These are phyloP conservation scores for Byssochlamys sp. DNA, from an alignment of 2,329 filamentous ascomycete species.

Conservation along the genomic window DNA sequence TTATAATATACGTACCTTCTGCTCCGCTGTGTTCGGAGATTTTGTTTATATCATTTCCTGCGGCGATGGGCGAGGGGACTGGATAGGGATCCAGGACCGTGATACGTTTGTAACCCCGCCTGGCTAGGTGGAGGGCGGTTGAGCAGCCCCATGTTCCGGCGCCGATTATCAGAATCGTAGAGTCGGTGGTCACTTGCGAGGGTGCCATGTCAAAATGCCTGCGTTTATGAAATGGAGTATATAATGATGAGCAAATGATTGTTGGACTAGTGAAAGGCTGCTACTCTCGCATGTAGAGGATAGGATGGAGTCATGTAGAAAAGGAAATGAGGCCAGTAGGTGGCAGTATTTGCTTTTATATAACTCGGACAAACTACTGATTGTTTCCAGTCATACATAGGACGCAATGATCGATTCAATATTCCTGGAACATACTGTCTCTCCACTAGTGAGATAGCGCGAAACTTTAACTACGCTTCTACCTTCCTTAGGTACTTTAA, in stretches of 20 bases:
- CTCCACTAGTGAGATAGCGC: background rate
- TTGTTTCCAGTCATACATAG: background rate
- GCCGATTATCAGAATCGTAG: slow-evolving; percentile 17
- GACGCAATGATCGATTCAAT: background rate
- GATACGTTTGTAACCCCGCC: slow-evolving; percentile 41
- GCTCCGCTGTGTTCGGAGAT: slow-evolving; percentile 27
- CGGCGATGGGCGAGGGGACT: slow-evolving; percentile 39
- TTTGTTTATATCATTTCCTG: slow-evolving; percentile 45
- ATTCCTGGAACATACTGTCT: background rate
- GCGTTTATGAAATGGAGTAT: background rate
- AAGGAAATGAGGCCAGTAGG: background rate
- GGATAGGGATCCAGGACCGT: slow-evolving; percentile 40
- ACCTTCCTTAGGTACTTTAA: background rate
- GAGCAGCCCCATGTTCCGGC: slow-evolving; percentile 45
- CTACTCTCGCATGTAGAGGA: no score
- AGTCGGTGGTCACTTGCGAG: background rate
- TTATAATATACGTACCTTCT: background rate
- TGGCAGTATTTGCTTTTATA: background rate
- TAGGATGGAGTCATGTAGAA: no score
- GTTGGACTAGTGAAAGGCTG: no score
- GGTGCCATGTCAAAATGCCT: background rate
- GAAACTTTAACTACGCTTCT: background rate
- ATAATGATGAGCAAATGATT: background rate
- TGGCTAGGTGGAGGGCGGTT: slow-evolving; percentile 44
- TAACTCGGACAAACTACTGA: background rate